Base-by-base conservation (phyloP, 306 rosid species). In the Lotus japonicus region DNA sequence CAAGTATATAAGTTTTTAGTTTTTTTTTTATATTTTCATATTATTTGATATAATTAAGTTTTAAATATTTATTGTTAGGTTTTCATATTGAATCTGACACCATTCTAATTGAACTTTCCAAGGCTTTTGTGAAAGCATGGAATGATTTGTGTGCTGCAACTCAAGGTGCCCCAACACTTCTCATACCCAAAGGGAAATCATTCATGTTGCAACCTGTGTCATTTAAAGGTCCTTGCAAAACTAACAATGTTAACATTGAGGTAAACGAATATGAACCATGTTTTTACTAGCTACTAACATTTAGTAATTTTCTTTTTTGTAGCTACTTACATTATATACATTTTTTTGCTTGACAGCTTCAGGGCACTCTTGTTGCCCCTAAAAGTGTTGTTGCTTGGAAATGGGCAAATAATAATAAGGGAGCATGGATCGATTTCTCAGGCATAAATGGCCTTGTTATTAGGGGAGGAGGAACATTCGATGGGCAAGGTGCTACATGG, bases 71-170 rank as follows among this genome's bases (percentile, higher is more conserved):
- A n/a, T n/a, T n/a, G 7, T 14, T 5, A 5, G 16, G 13, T 10
- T 12, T 60, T 48, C 4, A 12, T 16, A 7, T 26, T 5, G 5
- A 31, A 31, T 31, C 36, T 19, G 17, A n/a, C 4, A 14, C 2
- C 5, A 8, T 71, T 15, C 26, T 21, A 21, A 21, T 11, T n/a
- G 9, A 12, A 13, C 17, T 51, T 67, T n/a, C 7, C 5, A 57
- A 88, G 90, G 85, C 88, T 31, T 88, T 88, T 39, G 2, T 72
- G 17, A 69, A 54, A 57, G 90, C 90, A 71, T 88, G 88, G 88
- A 5, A 39, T 0, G 79, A 52, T 5, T 41, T 56, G 6, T 87
- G 90, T 51, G 44, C 17, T 57, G 56, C 81, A 70, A 64, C 41
- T 31, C 0, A 66, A 16, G 74, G 50, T 4, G 58, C 0, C 38